Percentiles rank a stretch among this genome's conserved stretches.
These are phyloP conservation scores for Auriscalpium vulgare DNA, from an alignment of 768 basidiomycete species.

Conservation along the genomic window DNA sequence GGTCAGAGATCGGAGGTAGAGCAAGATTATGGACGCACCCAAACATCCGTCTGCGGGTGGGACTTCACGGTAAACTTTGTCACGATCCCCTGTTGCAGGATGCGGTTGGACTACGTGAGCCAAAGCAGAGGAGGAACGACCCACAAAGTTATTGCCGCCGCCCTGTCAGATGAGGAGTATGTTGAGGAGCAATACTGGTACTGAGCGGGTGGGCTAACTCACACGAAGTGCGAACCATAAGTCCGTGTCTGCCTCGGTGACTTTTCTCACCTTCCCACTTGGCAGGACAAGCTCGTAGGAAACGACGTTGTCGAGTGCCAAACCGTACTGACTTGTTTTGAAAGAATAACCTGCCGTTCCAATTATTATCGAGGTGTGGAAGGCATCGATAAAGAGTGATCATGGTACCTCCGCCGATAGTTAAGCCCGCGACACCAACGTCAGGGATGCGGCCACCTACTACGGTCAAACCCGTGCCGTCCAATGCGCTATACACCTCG, in stretches of 20 bases:
- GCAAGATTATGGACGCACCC: background rate
- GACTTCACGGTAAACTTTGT: constrained; percentile 6
- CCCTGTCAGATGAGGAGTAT: background rate
- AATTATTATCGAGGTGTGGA: background rate
- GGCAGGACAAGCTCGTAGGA: constrained; percentile 23
- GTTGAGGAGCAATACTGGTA: background rate
- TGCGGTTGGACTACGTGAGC: background rate
- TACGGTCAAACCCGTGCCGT: constrained; percentile 15
- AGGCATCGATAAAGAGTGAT: too few species aligned
- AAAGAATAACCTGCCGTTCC: constrained; percentile 21
- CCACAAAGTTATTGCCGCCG: constrained; percentile 10
- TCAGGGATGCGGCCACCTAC: constrained; percentile 18
- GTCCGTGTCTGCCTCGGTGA: constrained; percentile 5
- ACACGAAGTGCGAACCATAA: constrained; percentile 11
- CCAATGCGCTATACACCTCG: constrained; percentile 17
- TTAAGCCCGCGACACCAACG: constrained; percentile 19
- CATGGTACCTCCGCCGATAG: constrained; percentile 19
- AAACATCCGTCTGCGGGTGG: constrained; percentile 4
- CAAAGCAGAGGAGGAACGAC: background rate
- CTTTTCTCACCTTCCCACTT: constrained; percentile 15
- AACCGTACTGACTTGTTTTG: constrained; percentile 26
- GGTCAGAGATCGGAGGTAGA: background rate
- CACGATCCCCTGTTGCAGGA: constrained; percentile 1
- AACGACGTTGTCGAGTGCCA: constrained; percentile 27
- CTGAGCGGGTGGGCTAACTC: background rate